Evolutionary conservation across 805 yeast genomes (phyloP), one percentile per base, ranked within the genome.

Genomic region (Myxozyma vanderwaltii): DNA sequence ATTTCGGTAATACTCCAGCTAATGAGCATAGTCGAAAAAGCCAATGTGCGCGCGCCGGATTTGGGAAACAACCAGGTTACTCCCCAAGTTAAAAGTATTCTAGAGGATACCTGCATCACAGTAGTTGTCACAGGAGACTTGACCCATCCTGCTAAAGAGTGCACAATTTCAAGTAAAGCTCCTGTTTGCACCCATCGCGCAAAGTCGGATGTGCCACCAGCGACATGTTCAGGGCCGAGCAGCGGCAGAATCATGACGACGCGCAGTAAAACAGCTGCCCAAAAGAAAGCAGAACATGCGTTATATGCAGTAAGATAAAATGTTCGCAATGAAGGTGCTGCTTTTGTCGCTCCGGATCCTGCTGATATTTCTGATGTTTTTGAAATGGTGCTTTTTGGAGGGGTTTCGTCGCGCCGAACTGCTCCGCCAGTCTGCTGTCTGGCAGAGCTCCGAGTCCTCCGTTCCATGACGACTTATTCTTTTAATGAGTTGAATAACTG

Each of bases 1-100:
- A 89, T 80, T 74, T 94, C 99, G n/a, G 98, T 89, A 54, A 89
- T 68, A n/a, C 94, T 83, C 99, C 99, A 94, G 12, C 97, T 91
- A 45, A 84, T 67, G 48, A 85, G 78, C 72, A 92, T 80, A 0
- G 92, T 77, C 57, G 85, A 74, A 72, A 86, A 91, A 15, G 82
- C 78, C 10, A 69, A 56, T 65, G 67, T 54, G 65, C 81, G 79
- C 29, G 90, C 90, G 19, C 86, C 87, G 0, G 89, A 81, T 19
- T 81, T 69, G 7, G 98, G 97, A 64, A 91, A 77, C n/a, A 79
- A 72, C 53, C 83, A 83, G 74, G 90, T 84, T 52, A 92, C 81
- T 2, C 97, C 97, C 76, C 87, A 78, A 4, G 89, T 96, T 40
- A 94, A 80, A 65, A 91, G 76, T 54, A 91, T 73, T 64, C 99